These are phyloP conservation scores for Juncus effusus DNA, from an alignment of 176 grass and related monocot genomes.

Conservation along the genomic window DNA sequence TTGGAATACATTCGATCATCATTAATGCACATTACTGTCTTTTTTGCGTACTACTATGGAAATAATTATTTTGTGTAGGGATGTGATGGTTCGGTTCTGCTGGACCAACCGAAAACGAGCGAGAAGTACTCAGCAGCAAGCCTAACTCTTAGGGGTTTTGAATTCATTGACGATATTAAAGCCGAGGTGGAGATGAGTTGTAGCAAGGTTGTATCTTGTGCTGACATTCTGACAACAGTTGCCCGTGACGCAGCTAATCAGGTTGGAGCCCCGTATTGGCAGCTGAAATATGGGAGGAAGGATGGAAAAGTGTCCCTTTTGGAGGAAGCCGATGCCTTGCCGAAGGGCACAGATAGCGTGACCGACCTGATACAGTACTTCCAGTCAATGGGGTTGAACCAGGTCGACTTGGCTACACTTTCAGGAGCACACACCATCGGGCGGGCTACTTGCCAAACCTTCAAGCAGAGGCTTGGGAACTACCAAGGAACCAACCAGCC, in stretches of 20 bases:
- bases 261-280: slow-evolving; percentile 18
- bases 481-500: background rate
- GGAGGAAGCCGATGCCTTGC: slow-evolving; percentile 47
- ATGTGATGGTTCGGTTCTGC: slow-evolving; percentile 61
- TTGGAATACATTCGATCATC: background rate
- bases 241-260: slow-evolving; percentile 44
- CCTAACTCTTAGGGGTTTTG: slow-evolving; percentile 65
- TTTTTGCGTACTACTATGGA: background rate
- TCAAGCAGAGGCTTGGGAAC: slow-evolving; percentile 46
- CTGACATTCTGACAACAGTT: slow-evolving; percentile 73
- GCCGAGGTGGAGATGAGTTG: slow-evolving; percentile 52
- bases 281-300: slow-evolving; percentile 51
- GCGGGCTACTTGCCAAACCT: slow-evolving; percentile 44
- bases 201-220: slow-evolving; percentile 58
- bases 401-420: slow-evolving; percentile 67
- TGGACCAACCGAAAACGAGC: slow-evolving; percentile 41
- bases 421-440: slow-evolving; percentile 82
- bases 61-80: slow-evolving; percentile 42
- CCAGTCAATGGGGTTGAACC: slow-evolving; percentile 49
- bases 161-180: slow-evolving; percentile 68
- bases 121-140: slow-evolving; percentile 59
- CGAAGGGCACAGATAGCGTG: slow-evolving; percentile 54
- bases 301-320: slow-evolving; percentile 41
- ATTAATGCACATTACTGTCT: background rate
- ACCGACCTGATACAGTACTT: slow-evolving; percentile 61